Conservation (phyloP, 164 flowering plant species). For the Stephania japonica region DNA sequence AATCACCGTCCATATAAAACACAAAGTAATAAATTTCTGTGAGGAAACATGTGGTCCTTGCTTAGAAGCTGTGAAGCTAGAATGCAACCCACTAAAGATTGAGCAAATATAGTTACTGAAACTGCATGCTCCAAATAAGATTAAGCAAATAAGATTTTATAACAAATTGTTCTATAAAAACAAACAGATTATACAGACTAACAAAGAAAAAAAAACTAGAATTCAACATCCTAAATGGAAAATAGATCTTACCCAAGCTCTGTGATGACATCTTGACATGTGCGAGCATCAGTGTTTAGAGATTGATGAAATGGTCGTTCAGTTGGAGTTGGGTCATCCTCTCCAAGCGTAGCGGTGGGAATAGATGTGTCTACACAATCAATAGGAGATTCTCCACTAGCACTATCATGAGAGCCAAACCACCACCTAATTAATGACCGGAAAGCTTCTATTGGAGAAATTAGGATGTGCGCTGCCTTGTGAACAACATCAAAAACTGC, state of each 20-base stretch:
- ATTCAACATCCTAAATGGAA: not conserved
- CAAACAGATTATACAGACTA: too few relatives aligned
- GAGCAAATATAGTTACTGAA: too few relatives aligned
- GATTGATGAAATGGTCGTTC: conserved; percentile 56
- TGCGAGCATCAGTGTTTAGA: conserved; percentile 86
- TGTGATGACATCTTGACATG: conserved; percentile 92
- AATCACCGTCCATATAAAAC: not conserved
- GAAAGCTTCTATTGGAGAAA: conserved; percentile 60
- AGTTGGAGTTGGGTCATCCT: conserved; percentile 56
- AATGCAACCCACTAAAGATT: not conserved
- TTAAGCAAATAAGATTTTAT: too few relatives aligned
- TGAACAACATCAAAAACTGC: conserved; percentile 69
- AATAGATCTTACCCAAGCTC: conserved; percentile 73
- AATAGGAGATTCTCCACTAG: conserved; percentile 15
- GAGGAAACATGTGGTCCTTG: not conserved
- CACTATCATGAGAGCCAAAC: conserved; percentile 29
- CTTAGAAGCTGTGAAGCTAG: not conserved
- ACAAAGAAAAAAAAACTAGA: not conserved
- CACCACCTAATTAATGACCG: conserved; percentile 43
- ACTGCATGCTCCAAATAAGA: too few relatives aligned
- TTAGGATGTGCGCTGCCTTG: conserved; percentile 64
- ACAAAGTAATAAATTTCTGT: too few relatives aligned
- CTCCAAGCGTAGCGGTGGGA: conserved; percentile 63
- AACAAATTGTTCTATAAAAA: too few relatives aligned
- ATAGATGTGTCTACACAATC: conserved; percentile 27